Base-by-base conservation (phyloP, 371 early-diverging fungal species). In the Mortierella sp. region DNA sequence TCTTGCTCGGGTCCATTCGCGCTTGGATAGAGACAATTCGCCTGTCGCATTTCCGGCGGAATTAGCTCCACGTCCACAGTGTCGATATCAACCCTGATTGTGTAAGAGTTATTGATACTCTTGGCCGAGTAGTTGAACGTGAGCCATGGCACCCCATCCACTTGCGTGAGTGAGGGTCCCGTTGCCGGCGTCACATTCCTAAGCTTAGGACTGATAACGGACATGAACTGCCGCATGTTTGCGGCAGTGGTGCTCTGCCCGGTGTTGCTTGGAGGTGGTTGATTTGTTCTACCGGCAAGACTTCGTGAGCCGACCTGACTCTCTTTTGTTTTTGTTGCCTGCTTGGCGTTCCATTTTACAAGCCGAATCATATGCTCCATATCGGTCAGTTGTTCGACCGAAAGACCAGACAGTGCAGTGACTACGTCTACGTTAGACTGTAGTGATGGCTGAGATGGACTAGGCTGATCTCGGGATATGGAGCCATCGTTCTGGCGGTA, bases 11-110 rank as follows among this genome's bases (percentile, higher is more conserved):
- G 62, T 6, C 70, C 70, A 32, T 76, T 56, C 11, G 78, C 78
- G 15, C 57, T 70, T 0, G 65, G 70, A 37, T 76, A 76, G 15
- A 76, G 49, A 41, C 78, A 76, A n/a, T 76, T 76, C n/a, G 50
- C 30, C 2, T 9, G 0, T 24, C 50, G 65, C 23, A 70, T 47
- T 4, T 64, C 58, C 5, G 24, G 3, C 2, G 63, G 19, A 15
- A 64, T 59, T 6, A 44, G 41, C 0, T 37, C 32, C n/a, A 46
- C 12, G 30, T 21, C 6, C 6, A 63, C 44, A 5, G 37, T 24
- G 15, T 49, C 56, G 30, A 60, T 39, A n/a, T 58, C 53, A 5
- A 43, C 64, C 1, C 63, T 50, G 2, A 76, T n/a, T 0, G 50
- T 60, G 52, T 47, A 50, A 4, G 17, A 5, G 7, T 34, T 47